Conservation (phyloP, 345 rosid species). For the Ceriops decandra region DNA sequence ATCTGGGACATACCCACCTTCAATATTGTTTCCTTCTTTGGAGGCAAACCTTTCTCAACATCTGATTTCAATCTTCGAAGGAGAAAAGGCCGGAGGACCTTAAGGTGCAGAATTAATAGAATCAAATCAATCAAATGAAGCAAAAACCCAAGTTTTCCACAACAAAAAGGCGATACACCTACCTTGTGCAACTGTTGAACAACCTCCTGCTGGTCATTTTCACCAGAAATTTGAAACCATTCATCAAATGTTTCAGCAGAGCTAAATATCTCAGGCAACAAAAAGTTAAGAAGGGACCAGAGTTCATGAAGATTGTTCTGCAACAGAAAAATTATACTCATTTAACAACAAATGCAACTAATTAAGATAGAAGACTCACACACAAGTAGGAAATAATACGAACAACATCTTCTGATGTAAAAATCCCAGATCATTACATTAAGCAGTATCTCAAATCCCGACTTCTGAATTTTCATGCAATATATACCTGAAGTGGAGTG, state of each 20-base stretch:
- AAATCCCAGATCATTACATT: not conserved
- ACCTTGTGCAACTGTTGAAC: slow-evolving; percentile 99
- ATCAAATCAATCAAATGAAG: slow-evolving; percentile 7
- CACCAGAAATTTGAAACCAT: slow-evolving; percentile 99
- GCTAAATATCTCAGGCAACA: slow-evolving; percentile 92
- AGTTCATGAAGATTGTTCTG: slow-evolving; percentile 99
- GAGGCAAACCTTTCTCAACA: slow-evolving; percentile 98
- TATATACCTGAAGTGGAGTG: slow-evolving; percentile 93
- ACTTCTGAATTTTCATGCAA: not conserved
- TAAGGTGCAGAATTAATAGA: slow-evolving; percentile 18
- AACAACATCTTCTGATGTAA: not conserved
- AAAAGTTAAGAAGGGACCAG: slow-evolving; percentile 96
- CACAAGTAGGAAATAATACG: not conserved
- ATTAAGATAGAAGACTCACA: not conserved
- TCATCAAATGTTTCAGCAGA: slow-evolving; percentile 99
- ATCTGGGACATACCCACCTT: slow-evolving; percentile 99
- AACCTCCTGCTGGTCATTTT: slow-evolving; percentile 97
- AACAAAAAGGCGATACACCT: slow-evolving; percentile 5
- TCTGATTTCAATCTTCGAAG: slow-evolving; percentile 92
- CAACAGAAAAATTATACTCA: slow-evolving; percentile 17
- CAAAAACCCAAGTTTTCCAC: not conserved
- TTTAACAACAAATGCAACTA: not conserved
- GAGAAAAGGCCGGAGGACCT: slow-evolving; percentile 98
- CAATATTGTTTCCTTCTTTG: slow-evolving; percentile 95
- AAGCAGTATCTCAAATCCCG: not conserved